Percentiles rank a stretch among this genome's conserved stretches.
These are phyloP conservation scores for Mimosa bimucronata DNA, from an alignment of 306 rosid species.

Conservation along the genomic window DNA sequence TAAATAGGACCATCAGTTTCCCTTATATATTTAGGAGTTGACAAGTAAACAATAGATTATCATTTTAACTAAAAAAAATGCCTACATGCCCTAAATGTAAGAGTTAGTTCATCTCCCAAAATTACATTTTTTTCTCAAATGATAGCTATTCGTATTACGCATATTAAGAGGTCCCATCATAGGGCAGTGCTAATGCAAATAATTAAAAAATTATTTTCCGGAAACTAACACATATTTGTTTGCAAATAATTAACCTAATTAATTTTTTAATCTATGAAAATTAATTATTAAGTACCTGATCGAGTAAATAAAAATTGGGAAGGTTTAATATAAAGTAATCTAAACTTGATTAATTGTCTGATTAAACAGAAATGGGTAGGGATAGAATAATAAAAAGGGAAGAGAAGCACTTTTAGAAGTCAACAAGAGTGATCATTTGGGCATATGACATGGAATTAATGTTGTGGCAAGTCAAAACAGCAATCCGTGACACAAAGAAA, in stretches of 20 bases:
- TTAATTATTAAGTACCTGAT: neutral
- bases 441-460: neutral
- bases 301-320: neutral
- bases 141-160: too few relatives aligned
- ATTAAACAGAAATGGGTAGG: neutral
- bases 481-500: conserved; percentile 9
- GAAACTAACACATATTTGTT: neutral
- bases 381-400: neutral
- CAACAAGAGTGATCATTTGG: conserved; percentile 5
- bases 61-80: neutral
- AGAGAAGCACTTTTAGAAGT: neutral
- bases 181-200: too few relatives aligned
- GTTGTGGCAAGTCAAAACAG: conserved; percentile 15
- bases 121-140: too few relatives aligned
- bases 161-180: too few relatives aligned
- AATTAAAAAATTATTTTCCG: too few relatives aligned
- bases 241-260: too few relatives aligned
- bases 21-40: too few relatives aligned
- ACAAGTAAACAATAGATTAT: neutral
- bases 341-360: neutral
- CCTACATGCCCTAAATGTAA: too few relatives aligned
- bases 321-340: neutral
- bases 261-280: too few relatives aligned
- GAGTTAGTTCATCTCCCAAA: too few relatives aligned
- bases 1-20: neutral